Evolutionary conservation across 2,329 filamentous ascomycete species (phyloP).

Genomic region (Penicillium sp.): DNA sequence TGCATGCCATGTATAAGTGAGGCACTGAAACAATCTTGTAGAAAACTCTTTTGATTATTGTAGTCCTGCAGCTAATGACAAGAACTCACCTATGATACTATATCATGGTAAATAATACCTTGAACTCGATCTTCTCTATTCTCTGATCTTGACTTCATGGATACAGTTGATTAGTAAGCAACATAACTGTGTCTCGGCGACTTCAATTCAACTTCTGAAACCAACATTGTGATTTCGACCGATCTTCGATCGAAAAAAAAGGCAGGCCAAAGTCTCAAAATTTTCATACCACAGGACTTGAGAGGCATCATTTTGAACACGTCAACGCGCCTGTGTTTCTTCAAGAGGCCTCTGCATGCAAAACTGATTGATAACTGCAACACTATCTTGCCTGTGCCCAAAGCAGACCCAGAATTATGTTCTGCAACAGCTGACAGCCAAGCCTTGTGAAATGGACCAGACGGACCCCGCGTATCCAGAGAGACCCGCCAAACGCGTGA

Average conservation of each 20-base stretch:
- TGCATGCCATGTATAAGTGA: no score
- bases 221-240: neutral
- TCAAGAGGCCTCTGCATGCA: neutral
- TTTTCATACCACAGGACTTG: neutral
- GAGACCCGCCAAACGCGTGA: conserved; percentile 40
- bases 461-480: conserved; percentile 23
- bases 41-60: no score
- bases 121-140: no score
- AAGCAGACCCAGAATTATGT: neutral
- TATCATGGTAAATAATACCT: no score
- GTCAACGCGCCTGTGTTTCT: neutral
- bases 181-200: neutral
- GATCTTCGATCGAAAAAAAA: neutral
- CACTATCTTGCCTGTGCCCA: neutral
- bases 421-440: neutral
- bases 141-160: neutral
- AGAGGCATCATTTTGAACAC: neutral
- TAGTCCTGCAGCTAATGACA: no score
- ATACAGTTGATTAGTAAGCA: neutral
- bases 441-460: conserved; percentile 14
- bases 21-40: no score
- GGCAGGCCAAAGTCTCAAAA: no score
- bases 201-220: neutral
- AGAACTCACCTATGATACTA: no score
- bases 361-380: neutral